These are phyloP conservation scores for Quercus engelmannii DNA, from an alignment of 306 rosid species.

Conservation along the genomic window DNA sequence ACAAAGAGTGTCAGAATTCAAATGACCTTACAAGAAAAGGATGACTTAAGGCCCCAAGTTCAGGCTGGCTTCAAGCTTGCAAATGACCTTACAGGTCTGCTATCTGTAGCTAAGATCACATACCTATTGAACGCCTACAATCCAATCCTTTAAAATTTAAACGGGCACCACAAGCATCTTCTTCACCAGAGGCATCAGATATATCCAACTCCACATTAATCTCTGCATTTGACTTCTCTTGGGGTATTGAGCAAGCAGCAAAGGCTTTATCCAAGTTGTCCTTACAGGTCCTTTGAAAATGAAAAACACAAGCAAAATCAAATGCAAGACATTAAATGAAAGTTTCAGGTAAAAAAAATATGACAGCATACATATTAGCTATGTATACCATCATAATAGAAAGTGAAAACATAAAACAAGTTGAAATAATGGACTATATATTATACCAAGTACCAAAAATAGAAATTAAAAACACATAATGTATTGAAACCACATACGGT, in stretches of 20 bases:
- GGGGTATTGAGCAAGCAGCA: conserved; percentile 77
- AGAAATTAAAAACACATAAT: neutral
- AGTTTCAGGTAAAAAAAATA: neutral
- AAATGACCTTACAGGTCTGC: conserved; percentile 3
- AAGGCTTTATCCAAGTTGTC: conserved; percentile 67
- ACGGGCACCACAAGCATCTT: conserved; percentile 58
- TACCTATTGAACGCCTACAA: conserved; percentile 51
- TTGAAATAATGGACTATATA: neutral
- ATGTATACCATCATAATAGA: neutral
- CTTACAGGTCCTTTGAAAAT: conserved; percentile 75
- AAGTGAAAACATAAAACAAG: neutral
- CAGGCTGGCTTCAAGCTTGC: conserved; percentile 14
- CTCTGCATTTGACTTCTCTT: conserved; percentile 96
- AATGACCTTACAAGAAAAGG: conserved; percentile 8
- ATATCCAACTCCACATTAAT: conserved; percentile 89
- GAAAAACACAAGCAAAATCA: conserved; percentile 18
- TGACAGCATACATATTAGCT: neutral
- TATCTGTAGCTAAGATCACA: conserved; percentile 20
- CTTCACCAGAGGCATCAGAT: conserved; percentile 95
- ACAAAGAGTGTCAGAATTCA: conserved; percentile 18
- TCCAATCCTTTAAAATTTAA: conserved; percentile 62
- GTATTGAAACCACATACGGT: neutral
- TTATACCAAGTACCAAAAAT: neutral
- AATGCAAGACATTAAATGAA: conserved; percentile 10
- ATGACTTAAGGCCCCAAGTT: conserved; percentile 2